Conservation (phyloP, 2,329 filamentous ascomycete genomes). For the Incumbomyces lentus region DNA sequence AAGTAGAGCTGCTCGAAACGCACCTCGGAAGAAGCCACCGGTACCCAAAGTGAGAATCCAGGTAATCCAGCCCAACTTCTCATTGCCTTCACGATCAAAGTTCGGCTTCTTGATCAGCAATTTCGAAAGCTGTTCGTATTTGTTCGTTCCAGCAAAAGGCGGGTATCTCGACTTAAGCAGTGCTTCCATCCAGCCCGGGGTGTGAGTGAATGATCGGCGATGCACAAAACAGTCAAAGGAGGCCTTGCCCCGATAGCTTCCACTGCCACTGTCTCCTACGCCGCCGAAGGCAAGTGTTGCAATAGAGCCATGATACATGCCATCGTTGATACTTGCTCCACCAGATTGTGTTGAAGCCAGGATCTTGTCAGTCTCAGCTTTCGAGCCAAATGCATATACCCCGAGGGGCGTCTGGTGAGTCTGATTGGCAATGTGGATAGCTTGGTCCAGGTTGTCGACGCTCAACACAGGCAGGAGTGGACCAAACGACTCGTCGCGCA, state of each 20-base stretch:
- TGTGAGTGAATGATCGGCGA: conserved; percentile 47
- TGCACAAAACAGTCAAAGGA: conserved; percentile 54
- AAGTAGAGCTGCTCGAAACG: conserved; percentile 3
- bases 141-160: conserved; percentile 43
- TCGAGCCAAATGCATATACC: conserved; percentile 75
- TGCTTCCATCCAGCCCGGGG: conserved; percentile 50
- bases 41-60: conserved; percentile 19
- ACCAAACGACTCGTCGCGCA: conserved; percentile 80
- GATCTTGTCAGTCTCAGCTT: conserved; percentile 64
- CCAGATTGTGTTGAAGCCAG: conserved; percentile 55
- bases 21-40: conserved; percentile 9
- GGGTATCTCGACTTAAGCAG: conserved; percentile 50
- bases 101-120: conserved; percentile 46
- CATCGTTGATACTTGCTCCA: conserved; percentile 48
- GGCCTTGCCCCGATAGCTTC: conserved; percentile 67
- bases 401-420: conserved; percentile 76
- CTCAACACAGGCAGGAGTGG: conserved; percentile 79
- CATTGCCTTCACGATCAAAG: conserved; percentile 49
- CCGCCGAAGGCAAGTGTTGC: conserved; percentile 70
- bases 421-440: conserved; percentile 68
- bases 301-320: conserved; percentile 60
- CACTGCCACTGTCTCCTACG: conserved; percentile 67
- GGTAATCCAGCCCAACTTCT: conserved; percentile 16
- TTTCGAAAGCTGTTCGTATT: conserved; percentile 41
- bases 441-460: conserved; percentile 70